A percentile compares a stretch with the other conserved stretches of the same genome.
These are phyloP conservation scores for Saprolegnia diclina DNA, from an alignment of 352 stramenopile species.

Conservation along the genomic window DNA sequence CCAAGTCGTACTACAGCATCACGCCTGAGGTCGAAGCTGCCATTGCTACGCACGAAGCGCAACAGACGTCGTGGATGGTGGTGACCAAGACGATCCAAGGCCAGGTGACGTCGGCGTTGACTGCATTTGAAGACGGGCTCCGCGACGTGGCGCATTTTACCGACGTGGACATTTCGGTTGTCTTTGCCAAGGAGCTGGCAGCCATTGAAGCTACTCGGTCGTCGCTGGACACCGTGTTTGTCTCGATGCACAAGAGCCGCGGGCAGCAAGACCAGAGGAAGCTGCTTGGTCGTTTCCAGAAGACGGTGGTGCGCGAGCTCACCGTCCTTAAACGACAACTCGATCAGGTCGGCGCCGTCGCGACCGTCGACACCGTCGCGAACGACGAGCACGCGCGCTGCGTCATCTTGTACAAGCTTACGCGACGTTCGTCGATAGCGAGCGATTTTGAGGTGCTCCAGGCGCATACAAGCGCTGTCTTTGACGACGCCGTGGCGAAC, in stretches of 20 bases:
- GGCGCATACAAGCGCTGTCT: no score
- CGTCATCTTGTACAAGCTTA: no score
- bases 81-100: neutral
- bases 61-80: neutral
- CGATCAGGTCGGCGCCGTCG: no score
- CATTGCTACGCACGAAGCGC: neutral
- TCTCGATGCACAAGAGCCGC: neutral
- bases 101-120: neutral
- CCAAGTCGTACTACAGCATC: neutral
- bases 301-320: no score
- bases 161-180: neutral
- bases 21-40: neutral
- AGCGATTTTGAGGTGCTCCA: no score
- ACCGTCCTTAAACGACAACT: no score
- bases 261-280: neutral
- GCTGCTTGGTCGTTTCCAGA: neutral
- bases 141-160: neutral
- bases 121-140: neutral
- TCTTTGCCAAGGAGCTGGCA: neutral
- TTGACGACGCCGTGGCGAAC: no score
- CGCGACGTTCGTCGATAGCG: no score
- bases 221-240: neutral
- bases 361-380: no score
- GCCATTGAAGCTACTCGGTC: neutral
- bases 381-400: no score